Base-by-base conservation (phyloP, 192 early-diverging fungal genomes). In the Coemansia aciculifera region DNA sequence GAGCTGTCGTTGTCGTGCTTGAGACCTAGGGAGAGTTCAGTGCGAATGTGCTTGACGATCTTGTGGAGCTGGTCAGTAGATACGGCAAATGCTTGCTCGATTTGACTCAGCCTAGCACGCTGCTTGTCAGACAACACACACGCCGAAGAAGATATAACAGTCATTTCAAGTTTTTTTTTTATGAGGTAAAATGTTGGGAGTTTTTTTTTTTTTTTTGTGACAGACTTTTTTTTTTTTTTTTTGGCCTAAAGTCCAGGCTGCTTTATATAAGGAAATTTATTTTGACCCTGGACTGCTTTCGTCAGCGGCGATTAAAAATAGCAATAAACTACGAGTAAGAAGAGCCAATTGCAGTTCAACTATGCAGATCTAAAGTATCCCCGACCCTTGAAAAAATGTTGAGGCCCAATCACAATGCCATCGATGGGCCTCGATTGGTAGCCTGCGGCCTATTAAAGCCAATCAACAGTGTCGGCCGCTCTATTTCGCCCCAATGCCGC, bases 1-100 rank as follows among this genome's bases (percentile, higher is more conserved):
- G 93, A 32, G 92, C 89, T 73, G 94, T 87, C 90, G 91, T 92
- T 34, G 86, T 76, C 51, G 84, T 73, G 83, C 11, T 84, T 64
- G 21, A 85, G 86, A 24, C 84, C 79, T 7, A 69, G 64, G 24
- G 74, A 69, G 6, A 92, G 74, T 27, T 89, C 90, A 49, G 88
- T 84, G 11, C 73, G 34, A 79, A 91, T 86, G 48, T 84, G 75
- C 10, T 63, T 8, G 23, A 71, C 57, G 11, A 71, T 63, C 1
- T 15, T 43, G 5, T 29, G n/a, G 36, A 74, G 38, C 61, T 64
- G 60, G 11, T 65, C 60, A 56, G 73, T 72, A 32, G 68, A 67
- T 2, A 74, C 36, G 2, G 64, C 31, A 36, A 79, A 74, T 6
- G 65, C 54, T 15, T 27, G 42, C 13, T 82, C 67, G 63, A 90